Conservation (phyloP, 257 asterid species). For the Handroanthus guayacan region DNA sequence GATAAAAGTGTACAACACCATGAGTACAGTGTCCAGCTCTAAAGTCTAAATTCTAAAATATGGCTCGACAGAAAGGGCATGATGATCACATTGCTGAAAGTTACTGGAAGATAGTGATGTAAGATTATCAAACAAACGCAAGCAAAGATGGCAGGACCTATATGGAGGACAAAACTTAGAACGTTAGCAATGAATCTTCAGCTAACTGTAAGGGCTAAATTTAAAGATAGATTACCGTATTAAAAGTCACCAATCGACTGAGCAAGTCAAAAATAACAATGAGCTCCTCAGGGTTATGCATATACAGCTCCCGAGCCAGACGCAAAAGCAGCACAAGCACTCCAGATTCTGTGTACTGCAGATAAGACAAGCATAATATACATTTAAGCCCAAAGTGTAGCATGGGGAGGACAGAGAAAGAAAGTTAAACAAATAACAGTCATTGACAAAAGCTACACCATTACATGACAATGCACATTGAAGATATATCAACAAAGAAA, state of each 20-base stretch:
- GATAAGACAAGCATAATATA: conserved; percentile 30
- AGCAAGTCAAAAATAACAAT: conserved; percentile 73
- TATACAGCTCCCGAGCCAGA: conserved; percentile 66
- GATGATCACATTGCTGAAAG: not conserved
- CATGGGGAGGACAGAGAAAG: not conserved
- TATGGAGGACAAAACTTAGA: not conserved
- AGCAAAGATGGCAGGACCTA: conserved; percentile 1
- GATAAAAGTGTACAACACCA: not conserved
- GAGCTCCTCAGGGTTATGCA: conserved; percentile 61
- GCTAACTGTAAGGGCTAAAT: conserved; percentile 24
- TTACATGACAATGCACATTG: conserved; percentile 9
- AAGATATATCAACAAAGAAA: conserved; percentile 12
- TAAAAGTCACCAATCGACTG: conserved; percentile 76
- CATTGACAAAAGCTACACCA: not conserved
- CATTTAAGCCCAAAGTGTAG: conserved; percentile 10
- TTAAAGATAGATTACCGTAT: conserved; percentile 59
- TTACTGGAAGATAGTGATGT: not conserved
- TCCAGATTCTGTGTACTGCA: conserved; percentile 85
- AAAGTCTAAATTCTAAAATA: not conserved
- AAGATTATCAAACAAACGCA: conserved; percentile 24
- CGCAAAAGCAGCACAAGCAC: conserved; percentile 78
- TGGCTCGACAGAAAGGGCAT: conserved; percentile 7
- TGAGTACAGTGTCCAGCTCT: not conserved
- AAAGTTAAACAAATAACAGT: conserved; percentile 7
- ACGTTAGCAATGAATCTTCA: conserved; percentile 21